Evolutionary conservation across 331 rosid genomes (phyloP).

Genomic region (Stylosanthes scabra): DNA sequence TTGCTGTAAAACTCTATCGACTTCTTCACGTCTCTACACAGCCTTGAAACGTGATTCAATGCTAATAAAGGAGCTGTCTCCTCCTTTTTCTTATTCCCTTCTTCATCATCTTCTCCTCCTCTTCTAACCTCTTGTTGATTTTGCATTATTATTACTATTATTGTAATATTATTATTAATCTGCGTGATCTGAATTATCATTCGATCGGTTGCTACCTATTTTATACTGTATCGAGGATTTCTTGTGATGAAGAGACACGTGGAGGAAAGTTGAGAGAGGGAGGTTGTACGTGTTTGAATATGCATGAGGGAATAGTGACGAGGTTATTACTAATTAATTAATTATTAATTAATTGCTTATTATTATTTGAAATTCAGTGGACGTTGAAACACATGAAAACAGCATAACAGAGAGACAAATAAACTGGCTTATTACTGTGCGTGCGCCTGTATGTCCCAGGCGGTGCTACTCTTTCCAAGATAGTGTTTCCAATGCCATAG

Average conservation of each 20-base stretch:
- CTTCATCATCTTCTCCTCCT: not conserved
- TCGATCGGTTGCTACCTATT: too few species aligned
- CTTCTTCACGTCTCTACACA: slow-evolving; percentile 62
- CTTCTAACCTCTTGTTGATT: not conserved
- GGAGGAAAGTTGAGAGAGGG: not conserved
- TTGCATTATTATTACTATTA: slow-evolving; percentile 33
- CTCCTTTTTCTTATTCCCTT: not conserved
- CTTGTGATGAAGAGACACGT: slow-evolving; percentile 2
- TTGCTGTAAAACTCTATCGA: slow-evolving; percentile 69
- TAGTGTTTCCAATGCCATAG: too few species aligned
- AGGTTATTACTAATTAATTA: not conserved
- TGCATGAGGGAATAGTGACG: not conserved
- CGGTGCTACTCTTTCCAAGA: not conserved
- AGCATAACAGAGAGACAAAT: not conserved
- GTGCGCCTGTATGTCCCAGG: not conserved
- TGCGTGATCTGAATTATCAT: too few species aligned
- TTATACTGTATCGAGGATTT: too few species aligned
- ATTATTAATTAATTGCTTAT: too few species aligned
- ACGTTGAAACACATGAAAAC: too few species aligned
- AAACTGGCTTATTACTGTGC: not conserved
- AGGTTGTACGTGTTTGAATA: slow-evolving; percentile 15
- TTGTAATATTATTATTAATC: too few species aligned
- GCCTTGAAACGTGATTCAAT: slow-evolving; percentile 72
- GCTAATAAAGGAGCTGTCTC: slow-evolving; percentile 56
- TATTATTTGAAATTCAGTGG: too few species aligned